phyloP scores from a whole-genome alignment of 176 grass and related monocot genomes.

The Triticum timopheevii region DNA sequence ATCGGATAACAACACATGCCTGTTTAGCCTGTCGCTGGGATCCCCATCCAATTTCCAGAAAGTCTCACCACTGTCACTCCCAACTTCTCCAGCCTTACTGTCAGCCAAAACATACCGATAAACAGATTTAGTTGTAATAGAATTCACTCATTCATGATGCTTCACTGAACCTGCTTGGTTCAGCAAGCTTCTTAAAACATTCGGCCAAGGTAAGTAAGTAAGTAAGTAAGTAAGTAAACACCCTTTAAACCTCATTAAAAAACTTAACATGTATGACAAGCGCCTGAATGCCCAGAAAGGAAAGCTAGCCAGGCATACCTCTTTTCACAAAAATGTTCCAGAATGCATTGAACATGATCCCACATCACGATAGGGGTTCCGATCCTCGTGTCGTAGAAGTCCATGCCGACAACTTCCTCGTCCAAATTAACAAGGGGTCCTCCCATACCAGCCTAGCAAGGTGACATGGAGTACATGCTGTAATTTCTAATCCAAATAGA shows the following conservation, averaged over 20 bases:
- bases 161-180: not conserved
- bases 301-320: not conserved
- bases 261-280: not conserved
- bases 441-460: constrained; percentile 17
- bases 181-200: not conserved
- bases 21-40: not conserved
- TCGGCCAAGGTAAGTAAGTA: no score
- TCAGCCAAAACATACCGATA: not conserved
- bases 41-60: not conserved
- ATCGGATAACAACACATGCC: not conserved
- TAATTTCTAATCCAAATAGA: not conserved
- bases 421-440: constrained; percentile 9
- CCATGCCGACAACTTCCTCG: constrained; percentile 14
- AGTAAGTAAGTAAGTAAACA: no score
- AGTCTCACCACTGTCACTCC: not conserved
- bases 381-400: constrained; percentile 10
- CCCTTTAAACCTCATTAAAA: no score
- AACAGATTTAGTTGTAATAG: not conserved
- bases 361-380: not conserved
- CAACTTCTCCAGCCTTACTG: not conserved
- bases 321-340: not conserved
- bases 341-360: not conserved
- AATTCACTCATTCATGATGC: no score
- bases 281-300: not conserved
- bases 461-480: not conserved